Evolutionary conservation across 2,329 filamentous ascomycete species (phyloP), one percentile per base, ranked within the genome.

Genomic region (Colletotrichum salicis): DNA sequence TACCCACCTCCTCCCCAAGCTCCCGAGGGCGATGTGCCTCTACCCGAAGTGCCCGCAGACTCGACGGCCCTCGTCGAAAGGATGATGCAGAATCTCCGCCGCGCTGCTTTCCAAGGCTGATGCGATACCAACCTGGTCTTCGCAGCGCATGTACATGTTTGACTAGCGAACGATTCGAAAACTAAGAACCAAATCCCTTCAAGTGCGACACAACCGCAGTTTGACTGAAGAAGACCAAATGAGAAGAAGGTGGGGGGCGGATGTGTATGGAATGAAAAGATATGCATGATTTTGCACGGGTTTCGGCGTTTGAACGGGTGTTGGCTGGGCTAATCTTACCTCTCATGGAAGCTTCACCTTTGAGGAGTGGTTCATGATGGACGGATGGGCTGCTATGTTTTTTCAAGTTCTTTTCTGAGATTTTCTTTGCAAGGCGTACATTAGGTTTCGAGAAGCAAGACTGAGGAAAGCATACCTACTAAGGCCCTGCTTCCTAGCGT

Each of bases 51-150:
- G 27, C 82, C 84, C 12, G 76, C 79, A 60, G 84, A 85, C 74
- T 85, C 83, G n/a, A 83, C 84, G 79, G 80, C 84, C 31, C 81
- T 89, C 52, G 83, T 89, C 56, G 86, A 88, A 76, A 84, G 83
- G 72, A 86, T 89, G 82, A 85, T 89, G 82, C 76, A 78, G 55
- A 87, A 88, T 73, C 79, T 89, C 15, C 83, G 84, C 54, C 81
- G 84, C 61, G 84, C 83, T n/a, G 70, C 70, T 3, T 70, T 59
- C 10, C 66, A 69, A 33, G 35, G 70, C 31, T 72, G 37, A 72
- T 41, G 19, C 35, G 5, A 41, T 29, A n/a, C n/a, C 51, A 29
- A 2, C 15, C 37, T 41, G n/a, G n/a, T 15, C 31, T 7, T 12
- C 19, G 10, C 61, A 4, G 12, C 15, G 37, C 27, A 22, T 33